These are phyloP conservation scores for Misopates orontium DNA, from an alignment of 257 asterid genomes.

Conservation along the genomic window DNA sequence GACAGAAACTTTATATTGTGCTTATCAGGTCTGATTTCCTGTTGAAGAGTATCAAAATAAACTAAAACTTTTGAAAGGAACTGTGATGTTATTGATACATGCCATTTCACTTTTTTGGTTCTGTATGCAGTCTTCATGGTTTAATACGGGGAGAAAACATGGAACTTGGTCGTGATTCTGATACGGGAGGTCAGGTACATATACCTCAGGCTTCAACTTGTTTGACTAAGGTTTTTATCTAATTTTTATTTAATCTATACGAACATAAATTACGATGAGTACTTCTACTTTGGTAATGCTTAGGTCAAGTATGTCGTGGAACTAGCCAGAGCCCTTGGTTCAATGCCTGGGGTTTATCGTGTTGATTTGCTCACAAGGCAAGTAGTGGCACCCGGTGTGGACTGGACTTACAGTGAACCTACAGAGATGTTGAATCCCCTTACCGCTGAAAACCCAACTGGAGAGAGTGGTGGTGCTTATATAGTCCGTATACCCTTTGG, in stretches of 20 bases:
- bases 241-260: conserved; percentile 4
- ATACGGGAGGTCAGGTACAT: conserved; percentile 72
- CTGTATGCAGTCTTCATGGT: conserved; percentile 65
- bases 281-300: conserved; percentile 6
- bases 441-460: conserved; percentile 44
- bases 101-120: conserved; percentile 1
- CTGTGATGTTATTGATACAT: background rate
- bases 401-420: conserved; percentile 69
- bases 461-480: conserved; percentile 81
- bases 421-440: conserved; percentile 74
- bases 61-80: background rate
- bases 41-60: background rate
- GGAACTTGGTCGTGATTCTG: conserved; percentile 88
- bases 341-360: conserved; percentile 79
- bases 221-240: conserved; percentile 1
- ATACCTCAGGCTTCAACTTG: background rate
- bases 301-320: conserved; percentile 84
- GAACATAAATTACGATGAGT: background rate
- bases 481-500: conserved; percentile 77
- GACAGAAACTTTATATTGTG: conserved; percentile 62
- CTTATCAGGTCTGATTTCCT: conserved; percentile 54
- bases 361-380: conserved; percentile 80
- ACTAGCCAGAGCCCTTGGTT: conserved; percentile 76
- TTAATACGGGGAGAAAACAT: conserved; percentile 75
- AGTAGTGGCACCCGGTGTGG: conserved; percentile 65